phyloP scores from a whole-genome alignment of 2,329 filamentous ascomycete genomes.

The Diaporthe citri region DNA sequence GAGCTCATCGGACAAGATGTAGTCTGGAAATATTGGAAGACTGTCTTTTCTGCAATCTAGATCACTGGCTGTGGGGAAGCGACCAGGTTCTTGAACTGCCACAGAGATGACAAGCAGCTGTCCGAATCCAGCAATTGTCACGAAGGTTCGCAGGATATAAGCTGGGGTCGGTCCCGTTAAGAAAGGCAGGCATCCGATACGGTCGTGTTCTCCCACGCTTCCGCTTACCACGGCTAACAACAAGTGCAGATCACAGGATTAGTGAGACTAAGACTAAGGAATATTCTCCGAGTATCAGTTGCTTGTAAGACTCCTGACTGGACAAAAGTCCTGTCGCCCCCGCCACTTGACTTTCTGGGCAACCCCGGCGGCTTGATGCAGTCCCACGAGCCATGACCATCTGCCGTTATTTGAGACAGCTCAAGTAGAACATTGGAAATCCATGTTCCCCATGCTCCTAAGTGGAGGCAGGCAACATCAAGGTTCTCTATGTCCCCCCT shows the following conservation, averaged over 20 bases:
- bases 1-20: neutral
- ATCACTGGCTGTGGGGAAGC: neutral
- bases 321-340: neutral
- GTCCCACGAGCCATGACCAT: neutral
- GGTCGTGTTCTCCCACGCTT: neutral
- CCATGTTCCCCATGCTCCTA: neutral
- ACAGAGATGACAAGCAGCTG: neutral
- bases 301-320: neutral
- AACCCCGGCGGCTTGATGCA: neutral
- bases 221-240: neutral
- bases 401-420: neutral
- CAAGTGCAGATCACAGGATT: conserved; percentile 4
- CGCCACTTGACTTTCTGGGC: conserved; percentile 22
- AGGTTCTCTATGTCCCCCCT: neutral
- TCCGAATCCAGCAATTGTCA: conserved; percentile 10
- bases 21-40: neutral
- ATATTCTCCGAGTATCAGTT: conserved; percentile 27
- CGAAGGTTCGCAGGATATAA: conserved; percentile 2
- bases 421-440: neutral
- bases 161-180: neutral
- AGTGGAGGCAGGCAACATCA: neutral
- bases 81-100: neutral
- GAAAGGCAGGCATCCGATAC: conserved; percentile 11
- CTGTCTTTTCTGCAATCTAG: neutral
- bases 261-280: conserved; percentile 13